Evolutionary conservation across 2,329 filamentous ascomycete species (phyloP), one percentile per base, ranked within the genome.

Genomic region (Macroventuria anomochaeta): DNA sequence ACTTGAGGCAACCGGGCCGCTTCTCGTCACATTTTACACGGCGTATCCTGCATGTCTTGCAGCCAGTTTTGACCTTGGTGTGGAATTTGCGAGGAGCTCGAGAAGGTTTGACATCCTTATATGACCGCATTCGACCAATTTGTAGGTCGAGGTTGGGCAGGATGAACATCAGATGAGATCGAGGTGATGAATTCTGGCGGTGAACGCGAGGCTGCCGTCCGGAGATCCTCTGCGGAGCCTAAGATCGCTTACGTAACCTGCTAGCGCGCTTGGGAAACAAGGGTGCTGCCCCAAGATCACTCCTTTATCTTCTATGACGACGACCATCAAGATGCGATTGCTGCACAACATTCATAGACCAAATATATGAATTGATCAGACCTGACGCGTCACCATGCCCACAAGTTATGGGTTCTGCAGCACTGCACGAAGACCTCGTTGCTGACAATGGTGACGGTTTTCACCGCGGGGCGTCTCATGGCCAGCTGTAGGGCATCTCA

Each of bases 1-100:
- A 66, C 67, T 60, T 64, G 29, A 29, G 18, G 37, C 67, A 68
- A 18, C 33, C 25, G 1, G 65, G 67, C 20, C 60, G 63, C 11
- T 28, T 48, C 53, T 70, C 64, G 47, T 62, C 64, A 37, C 64
- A 68, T 34, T 63, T 68, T 7, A 70, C 55, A n/a, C 57, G 61
- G 23, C 65, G 63, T 17, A 60, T 55, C 34, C 64, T 64, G 57
- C 63, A 65, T 11, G 63, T 67, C 36, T 38, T 50, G 43, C 64
- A 68, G 10, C 64, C 64, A 5, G 63, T 66, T 18, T 54, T 64
- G 8, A 62, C 62, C 29, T 58, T 62, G 5, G 55, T 23, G 11
- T 41, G 42, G 4, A 13, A 10, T 21, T 25, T 53, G 3, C 29
- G 41, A 28, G 29, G 10, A 1, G n/a, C 12, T 13, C 13, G 23